Conservation (phyloP, 768 basidiomycete genomes). For the Mycena leptocephala region DNA sequence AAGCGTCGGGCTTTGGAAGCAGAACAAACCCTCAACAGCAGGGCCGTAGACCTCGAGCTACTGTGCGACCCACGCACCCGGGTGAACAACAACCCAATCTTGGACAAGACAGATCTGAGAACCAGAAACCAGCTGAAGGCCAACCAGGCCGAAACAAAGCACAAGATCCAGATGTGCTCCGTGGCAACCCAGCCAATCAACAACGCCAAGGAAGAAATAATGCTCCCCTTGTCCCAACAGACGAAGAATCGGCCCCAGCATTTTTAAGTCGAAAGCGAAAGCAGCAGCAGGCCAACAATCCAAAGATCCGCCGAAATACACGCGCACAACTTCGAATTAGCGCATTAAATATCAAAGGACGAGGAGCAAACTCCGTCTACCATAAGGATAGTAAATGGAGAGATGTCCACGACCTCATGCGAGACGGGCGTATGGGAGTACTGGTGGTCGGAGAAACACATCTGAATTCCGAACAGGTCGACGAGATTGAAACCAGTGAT, state of each 20-base stretch:
- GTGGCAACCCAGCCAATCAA: neutral
- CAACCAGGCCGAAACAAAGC: neutral
- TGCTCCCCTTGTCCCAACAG: neutral
- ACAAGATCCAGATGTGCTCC: neutral
- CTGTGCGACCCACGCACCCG: neutral
- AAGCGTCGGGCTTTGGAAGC: neutral
- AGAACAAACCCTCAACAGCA: neutral
- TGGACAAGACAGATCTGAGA: neutral
- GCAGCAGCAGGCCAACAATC: neutral
- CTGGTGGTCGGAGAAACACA: slow-evolving; percentile 37
- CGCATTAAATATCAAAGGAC: slow-evolving; percentile 36
- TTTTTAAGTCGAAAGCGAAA: neutral
- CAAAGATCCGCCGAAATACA: neutral
- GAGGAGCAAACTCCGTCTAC: neutral
- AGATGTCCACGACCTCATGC: neutral
- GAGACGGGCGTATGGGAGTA: neutral
- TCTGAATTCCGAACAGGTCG: slow-evolving; percentile 9
- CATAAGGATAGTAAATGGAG: slow-evolving; percentile 31
- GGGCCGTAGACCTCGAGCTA: neutral
- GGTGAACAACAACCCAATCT: neutral
- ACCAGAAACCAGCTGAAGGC: neutral
- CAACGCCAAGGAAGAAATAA: neutral
- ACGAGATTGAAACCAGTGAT: slow-evolving; percentile 2
- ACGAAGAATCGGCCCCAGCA: slow-evolving; percentile 6
- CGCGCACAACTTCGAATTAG: neutral